A percentile compares a stretch with the other conserved stretches of the same genome.
phyloP scores from a whole-genome alignment of 2,329 filamentous ascomycete genomes.

The Sclerotinia nivalis region DNA sequence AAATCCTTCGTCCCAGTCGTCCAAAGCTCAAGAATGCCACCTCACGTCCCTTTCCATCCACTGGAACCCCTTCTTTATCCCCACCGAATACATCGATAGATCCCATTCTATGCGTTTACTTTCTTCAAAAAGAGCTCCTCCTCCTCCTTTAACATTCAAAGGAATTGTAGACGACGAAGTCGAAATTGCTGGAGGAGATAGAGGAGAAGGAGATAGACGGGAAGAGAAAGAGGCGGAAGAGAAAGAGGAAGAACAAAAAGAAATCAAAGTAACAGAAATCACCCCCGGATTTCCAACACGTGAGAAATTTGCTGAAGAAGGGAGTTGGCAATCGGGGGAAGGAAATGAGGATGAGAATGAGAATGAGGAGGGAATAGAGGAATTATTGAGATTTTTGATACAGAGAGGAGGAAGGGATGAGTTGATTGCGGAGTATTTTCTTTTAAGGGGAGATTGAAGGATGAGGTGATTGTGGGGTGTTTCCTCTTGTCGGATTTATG shows the following conservation, averaged over 20 bases:
- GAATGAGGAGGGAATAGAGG: not conserved
- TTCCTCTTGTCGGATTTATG: too few species aligned
- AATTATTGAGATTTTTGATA: not conserved
- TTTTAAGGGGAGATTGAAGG: not conserved
- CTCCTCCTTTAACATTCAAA: accelerated
- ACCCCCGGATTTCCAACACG: too few species aligned
- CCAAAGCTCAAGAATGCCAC: not conserved
- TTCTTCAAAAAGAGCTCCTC: not conserved
- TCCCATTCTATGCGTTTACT: not conserved
- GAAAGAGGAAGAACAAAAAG: too few species aligned
- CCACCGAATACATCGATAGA: not conserved
- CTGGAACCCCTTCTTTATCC: not conserved
- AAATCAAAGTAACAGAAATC: too few species aligned
- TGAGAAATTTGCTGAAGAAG: too few species aligned
- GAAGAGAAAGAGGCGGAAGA: too few species aligned
- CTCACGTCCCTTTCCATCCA: not conserved
- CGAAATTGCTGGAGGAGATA: not conserved
- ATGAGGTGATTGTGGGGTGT: too few species aligned
- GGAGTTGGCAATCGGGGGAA: too few species aligned
- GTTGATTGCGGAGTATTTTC: not conserved
- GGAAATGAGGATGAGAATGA: too few species aligned
- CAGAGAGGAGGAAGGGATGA: not conserved
- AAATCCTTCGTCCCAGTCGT: accelerated
- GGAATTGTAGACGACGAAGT: accelerated
- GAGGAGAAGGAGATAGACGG: too few species aligned